phyloP scores from a whole-genome alignment of 2,329 filamentous ascomycete genomes.

The Cryphonectria japonica region DNA sequence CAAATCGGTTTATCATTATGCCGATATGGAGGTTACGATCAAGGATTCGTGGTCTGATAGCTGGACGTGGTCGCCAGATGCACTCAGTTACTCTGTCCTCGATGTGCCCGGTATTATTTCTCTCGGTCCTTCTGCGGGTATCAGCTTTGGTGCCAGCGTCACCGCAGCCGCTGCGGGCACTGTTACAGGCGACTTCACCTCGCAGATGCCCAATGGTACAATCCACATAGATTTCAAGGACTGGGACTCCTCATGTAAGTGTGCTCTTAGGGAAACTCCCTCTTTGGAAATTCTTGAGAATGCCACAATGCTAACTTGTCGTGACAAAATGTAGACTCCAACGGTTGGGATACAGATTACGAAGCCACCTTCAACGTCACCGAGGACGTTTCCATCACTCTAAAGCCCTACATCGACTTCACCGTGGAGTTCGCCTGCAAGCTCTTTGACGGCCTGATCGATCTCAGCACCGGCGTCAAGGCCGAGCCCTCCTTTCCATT shows the following conservation, averaged over 20 bases:
- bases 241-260: slow-evolving; percentile 21
- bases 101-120: slow-evolving; percentile 29
- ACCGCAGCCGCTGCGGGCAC: slow-evolving; percentile 13
- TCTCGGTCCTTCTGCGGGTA: slow-evolving; percentile 26
- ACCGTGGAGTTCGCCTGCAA: slow-evolving; percentile 29
- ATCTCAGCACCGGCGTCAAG: slow-evolving; percentile 28
- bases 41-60: slow-evolving; percentile 30
- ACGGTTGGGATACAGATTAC: slow-evolving; percentile 21
- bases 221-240: slow-evolving; percentile 27
- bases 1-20: slow-evolving; percentile 30
- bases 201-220: slow-evolving; percentile 25
- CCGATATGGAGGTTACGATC: slow-evolving; percentile 31
- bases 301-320: background rate
- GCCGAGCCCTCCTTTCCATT: slow-evolving; percentile 27
- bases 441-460: slow-evolving; percentile 25
- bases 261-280: background rate
- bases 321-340: slow-evolving; percentile 6
- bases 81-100: slow-evolving; percentile 30
- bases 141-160: slow-evolving; percentile 24
- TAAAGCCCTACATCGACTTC: slow-evolving; percentile 27
- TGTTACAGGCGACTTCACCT: slow-evolving; percentile 18
- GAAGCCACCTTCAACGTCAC: slow-evolving; percentile 20
- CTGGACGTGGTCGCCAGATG: slow-evolving; percentile 26
- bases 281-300: too few species aligned
- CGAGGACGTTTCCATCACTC: slow-evolving; percentile 18